Conservation (phyloP, 257 asterid species). For the Plantago major region DNA sequence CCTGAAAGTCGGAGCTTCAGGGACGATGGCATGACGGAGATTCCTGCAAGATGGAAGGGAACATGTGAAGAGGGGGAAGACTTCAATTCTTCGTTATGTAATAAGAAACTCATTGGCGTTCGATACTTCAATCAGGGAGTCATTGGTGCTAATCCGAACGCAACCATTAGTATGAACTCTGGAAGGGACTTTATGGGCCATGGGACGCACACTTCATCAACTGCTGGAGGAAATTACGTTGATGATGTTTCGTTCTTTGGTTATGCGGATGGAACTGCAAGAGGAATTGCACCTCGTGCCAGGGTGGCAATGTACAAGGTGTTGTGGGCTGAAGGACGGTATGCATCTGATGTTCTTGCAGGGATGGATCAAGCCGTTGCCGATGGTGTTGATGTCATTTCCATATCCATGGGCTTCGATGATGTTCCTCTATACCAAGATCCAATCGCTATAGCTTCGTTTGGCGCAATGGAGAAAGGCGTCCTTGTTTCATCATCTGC, state of each 20-base stretch:
- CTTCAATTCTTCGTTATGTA: constrained; percentile 38
- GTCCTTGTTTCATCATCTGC: constrained; percentile 40
- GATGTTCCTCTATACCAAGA: constrained; percentile 17
- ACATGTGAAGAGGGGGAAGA: constrained; percentile 33
- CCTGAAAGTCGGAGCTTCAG: constrained; percentile 43
- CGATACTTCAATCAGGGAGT: constrained; percentile 36
- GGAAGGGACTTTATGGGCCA: constrained; percentile 37
- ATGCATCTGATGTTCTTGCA: constrained; percentile 36
- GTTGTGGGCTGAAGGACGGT: constrained; percentile 23
- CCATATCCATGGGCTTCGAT: constrained; percentile 25
- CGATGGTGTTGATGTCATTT: constrained; percentile 41
- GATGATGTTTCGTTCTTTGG: constrained; percentile 31
- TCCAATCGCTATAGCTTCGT: constrained; percentile 40
- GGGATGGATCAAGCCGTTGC: constrained; percentile 51
- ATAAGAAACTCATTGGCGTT: constrained; percentile 41
- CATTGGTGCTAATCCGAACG: constrained; percentile 21
- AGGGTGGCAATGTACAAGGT: constrained; percentile 35
- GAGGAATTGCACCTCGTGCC: constrained; percentile 47
- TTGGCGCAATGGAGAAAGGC: constrained; percentile 39
- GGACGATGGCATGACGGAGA: constrained; percentile 36
- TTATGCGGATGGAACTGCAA: constrained; percentile 38
- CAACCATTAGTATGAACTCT: constrained; percentile 25
- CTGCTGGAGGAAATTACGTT: constrained; percentile 39
- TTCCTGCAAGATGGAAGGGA: constrained; percentile 49
- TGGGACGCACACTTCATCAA: constrained; percentile 43